phyloP scores from a whole-genome alignment of 768 basidiomycete species.

The Phylloporus rhodoxanthus region DNA sequence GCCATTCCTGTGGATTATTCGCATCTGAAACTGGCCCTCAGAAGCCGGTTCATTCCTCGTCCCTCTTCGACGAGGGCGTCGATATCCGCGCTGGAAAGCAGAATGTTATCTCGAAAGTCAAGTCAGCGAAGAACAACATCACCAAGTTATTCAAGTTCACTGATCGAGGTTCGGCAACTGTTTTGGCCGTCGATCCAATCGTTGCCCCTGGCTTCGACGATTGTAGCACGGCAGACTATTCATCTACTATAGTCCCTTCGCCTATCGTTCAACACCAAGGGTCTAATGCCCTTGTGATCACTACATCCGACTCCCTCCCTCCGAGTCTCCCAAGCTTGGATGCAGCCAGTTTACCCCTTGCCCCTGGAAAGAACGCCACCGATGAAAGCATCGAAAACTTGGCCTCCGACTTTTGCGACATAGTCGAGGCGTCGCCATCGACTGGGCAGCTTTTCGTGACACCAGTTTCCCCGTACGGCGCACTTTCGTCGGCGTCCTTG shows the following conservation, averaged over 20 bases:
- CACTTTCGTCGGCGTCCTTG: not conserved
- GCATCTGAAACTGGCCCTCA: not conserved
- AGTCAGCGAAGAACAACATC: constrained; percentile 10
- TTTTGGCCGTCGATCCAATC: not conserved
- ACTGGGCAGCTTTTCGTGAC: not conserved
- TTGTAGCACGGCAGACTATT: not conserved
- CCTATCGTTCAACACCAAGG: not conserved
- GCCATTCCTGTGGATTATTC: not conserved
- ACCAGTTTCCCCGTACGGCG: not conserved
- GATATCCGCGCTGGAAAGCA: constrained; percentile 2
- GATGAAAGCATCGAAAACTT: not conserved
- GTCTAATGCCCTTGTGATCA: not conserved
- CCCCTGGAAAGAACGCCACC: not conserved
- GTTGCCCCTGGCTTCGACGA: not conserved
- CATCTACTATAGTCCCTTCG: not conserved
- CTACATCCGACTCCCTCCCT: not conserved
- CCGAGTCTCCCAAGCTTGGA: not conserved
- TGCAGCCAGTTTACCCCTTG: not conserved
- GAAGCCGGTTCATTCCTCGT: not conserved
- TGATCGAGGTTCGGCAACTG: not conserved
- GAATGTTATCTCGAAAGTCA: constrained; percentile 10
- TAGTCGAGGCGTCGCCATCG: not conserved
- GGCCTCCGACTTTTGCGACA: not conserved
- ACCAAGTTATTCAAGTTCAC: constrained; percentile 13
- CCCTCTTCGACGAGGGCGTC: not conserved